phyloP scores from a whole-genome alignment of 345 rosid genomes.

The Kernera saxatilis region DNA sequence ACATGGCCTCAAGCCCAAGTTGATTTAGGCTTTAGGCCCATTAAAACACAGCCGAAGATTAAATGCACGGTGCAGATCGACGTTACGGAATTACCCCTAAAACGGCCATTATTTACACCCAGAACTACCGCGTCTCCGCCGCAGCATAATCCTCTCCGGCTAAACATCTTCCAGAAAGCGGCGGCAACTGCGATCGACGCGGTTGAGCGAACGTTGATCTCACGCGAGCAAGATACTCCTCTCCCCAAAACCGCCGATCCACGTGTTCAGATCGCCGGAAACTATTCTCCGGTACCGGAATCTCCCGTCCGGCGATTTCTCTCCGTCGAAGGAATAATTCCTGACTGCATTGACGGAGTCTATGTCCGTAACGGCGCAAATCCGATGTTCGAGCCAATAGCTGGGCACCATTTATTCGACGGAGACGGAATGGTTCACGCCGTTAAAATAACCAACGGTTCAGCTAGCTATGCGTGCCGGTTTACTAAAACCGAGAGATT shows the following conservation, averaged over 20 bases:
- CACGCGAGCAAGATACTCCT: slow-evolving; percentile 49
- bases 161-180: slow-evolving; percentile 61
- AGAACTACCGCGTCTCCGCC: slow-evolving; percentile 17
- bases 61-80: slow-evolving; percentile 30
- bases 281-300: slow-evolving; percentile 82
- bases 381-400: slow-evolving; percentile 72
- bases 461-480: slow-evolving; percentile 79
- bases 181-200: slow-evolving; percentile 54
- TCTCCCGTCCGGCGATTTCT: slow-evolving; percentile 43
- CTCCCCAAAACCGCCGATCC: slow-evolving; percentile 88
- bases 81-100: slow-evolving; percentile 12
- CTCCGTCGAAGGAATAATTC: slow-evolving; percentile 57
- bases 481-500: slow-evolving; percentile 66
- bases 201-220: slow-evolving; percentile 51
- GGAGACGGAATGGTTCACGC: slow-evolving; percentile 99
- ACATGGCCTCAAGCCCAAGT: slow-evolving; percentile 18
- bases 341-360: slow-evolving; percentile 71
- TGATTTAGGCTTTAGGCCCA: slow-evolving; percentile 15
- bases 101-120: slow-evolving; percentile 11
- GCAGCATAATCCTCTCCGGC: slow-evolving; percentile 32
- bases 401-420: slow-evolving; percentile 93
- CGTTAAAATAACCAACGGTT: slow-evolving; percentile 50
- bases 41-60: neutral
- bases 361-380: slow-evolving; percentile 94
- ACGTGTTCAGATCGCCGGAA: slow-evolving; percentile 70